A percentile compares a stretch with the other conserved stretches of the same genome.
Conservation (phyloP, 2,329 filamentous ascomycete species). For the Beauveria sp. region DNA sequence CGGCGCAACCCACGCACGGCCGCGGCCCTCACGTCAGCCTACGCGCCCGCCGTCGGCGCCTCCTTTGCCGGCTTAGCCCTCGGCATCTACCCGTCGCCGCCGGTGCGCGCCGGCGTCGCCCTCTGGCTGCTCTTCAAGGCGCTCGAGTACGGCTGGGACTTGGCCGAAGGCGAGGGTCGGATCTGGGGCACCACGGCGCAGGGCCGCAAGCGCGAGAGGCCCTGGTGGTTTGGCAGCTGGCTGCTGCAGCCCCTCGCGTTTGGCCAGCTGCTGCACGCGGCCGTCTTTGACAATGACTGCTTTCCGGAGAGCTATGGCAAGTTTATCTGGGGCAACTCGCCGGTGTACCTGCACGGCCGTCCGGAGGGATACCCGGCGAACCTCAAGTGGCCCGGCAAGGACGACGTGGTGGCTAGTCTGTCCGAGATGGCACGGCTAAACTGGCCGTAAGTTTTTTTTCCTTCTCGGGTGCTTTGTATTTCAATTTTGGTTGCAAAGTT, state of each 20-base stretch:
- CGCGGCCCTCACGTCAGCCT: slow-evolving; percentile 67
- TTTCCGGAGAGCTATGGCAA: slow-evolving; percentile 43
- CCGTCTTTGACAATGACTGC: slow-evolving; percentile 69
- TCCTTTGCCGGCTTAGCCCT: slow-evolving; percentile 79
- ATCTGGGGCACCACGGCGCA: slow-evolving; percentile 48
- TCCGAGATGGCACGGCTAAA: slow-evolving; percentile 71
- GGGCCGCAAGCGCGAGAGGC: slow-evolving; percentile 50
- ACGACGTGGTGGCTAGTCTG: slow-evolving; percentile 73
- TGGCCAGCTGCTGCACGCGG: slow-evolving; percentile 69
- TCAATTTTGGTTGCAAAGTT: not conserved
- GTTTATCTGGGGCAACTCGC: slow-evolving; percentile 62
- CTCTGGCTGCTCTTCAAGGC: slow-evolving; percentile 77
- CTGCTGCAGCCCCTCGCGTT: slow-evolving; percentile 68
- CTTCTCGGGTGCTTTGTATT: not conserved
- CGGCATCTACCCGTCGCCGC: slow-evolving; percentile 59
- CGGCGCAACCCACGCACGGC: slow-evolving; percentile 73
- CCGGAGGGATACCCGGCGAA: slow-evolving; percentile 60
- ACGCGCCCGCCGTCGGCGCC: slow-evolving; percentile 85
- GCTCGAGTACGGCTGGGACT: slow-evolving; percentile 81
- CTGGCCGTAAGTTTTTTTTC: slow-evolving; percentile 61
- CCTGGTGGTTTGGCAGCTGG: slow-evolving; percentile 83
- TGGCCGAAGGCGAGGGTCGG: slow-evolving; percentile 65
- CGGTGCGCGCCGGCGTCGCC: slow-evolving; percentile 68
- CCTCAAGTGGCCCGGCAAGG: slow-evolving; percentile 66
- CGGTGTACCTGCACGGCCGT: slow-evolving; percentile 68